Base-by-base conservation (phyloP, 768 basidiomycete genomes). In the Serendipita indica region DNA sequence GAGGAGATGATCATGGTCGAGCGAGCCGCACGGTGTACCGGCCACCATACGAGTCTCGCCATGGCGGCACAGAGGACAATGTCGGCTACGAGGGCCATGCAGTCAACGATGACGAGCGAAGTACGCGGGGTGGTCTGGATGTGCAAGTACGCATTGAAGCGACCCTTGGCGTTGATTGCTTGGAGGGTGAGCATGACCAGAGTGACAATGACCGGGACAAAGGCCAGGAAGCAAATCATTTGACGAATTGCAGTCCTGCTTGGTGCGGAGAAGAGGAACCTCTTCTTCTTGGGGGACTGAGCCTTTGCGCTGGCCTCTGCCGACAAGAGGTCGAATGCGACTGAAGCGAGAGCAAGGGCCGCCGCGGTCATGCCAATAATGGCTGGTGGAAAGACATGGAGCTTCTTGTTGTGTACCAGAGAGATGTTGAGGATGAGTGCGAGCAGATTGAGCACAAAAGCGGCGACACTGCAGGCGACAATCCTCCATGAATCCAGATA, bases 21-120 rank as follows among this genome's bases (percentile, higher is more conserved):
- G n/a, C 49, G 49, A 54, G 49, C 49, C 30, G 49, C 2, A 54
- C 49, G 49, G 30, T 54, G 49, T 25, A 54, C 49, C 49, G 49
- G 49, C 49, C 49, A 54, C 49, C 49, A 54, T 54, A 54, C 49
- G 49, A 54, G 49, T 25, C 49, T 54, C 49, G 49, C 49, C 49
- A 54, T 54, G 49, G 49, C 30, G 10, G 49, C 49, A n/a, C 49
- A 54, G 49, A 54, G 49, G 22, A 54, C 20, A 6, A 54, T 10
- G 30, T 54, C 49, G 22, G 49, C 22, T 16, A 54, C 16, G 49
- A 54, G 12, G 4, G 49, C 49, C 49, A 54, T 1, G 30, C 49
- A 54, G 49, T 54, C 49, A 28, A 54, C 49, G 10, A 54, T 25
- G 49, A 54, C 30, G 16, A 54, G 49, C 5, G 49, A 54, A 18